A percentile compares a stretch with the other conserved stretches of the same genome.
Conservation (phyloP, 768 basidiomycete species). For the Hypholoma sublateritium region DNA sequence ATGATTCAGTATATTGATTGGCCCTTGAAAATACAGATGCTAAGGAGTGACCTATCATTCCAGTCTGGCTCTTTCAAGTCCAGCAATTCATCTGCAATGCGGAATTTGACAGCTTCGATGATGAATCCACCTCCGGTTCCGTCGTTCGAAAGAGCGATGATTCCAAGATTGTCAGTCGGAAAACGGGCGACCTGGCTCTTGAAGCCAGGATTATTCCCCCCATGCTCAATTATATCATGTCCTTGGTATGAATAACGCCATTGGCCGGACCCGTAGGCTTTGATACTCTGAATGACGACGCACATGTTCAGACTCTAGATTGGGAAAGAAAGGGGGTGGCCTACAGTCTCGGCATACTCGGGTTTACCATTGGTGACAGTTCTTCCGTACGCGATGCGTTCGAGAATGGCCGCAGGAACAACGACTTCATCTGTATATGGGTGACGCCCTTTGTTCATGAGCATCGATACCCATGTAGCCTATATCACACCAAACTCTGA, state of each 20-base stretch:
- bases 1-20: background rate
- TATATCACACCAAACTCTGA: background rate
- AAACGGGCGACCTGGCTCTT: conserved; percentile 30
- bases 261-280: conserved; percentile 41
- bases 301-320: background rate
- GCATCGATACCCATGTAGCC: conserved; percentile 38
- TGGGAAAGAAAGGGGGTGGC: background rate
- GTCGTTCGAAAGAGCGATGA: conserved; percentile 42
- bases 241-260: conserved; percentile 39
- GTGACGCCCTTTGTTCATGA: conserved; percentile 38
- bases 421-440: conserved; percentile 36
- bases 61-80: conserved; percentile 34
- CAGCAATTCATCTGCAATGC: conserved; percentile 37
- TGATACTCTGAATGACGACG: conserved; percentile 29
- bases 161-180: conserved; percentile 36
- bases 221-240: conserved; percentile 43
- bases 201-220: conserved; percentile 39
- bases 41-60: conserved; percentile 29
- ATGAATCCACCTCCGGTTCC: conserved; percentile 29
- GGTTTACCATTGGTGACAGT: conserved; percentile 34
- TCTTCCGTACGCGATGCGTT: conserved; percentile 35
- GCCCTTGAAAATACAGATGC: background rate
- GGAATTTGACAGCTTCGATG: conserved; percentile 36
- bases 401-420: conserved; percentile 34
- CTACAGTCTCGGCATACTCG: conserved; percentile 34